These are phyloP conservation scores for Amanita subjunquillea DNA, from an alignment of 768 basidiomycete genomes.

Conservation along the genomic window DNA sequence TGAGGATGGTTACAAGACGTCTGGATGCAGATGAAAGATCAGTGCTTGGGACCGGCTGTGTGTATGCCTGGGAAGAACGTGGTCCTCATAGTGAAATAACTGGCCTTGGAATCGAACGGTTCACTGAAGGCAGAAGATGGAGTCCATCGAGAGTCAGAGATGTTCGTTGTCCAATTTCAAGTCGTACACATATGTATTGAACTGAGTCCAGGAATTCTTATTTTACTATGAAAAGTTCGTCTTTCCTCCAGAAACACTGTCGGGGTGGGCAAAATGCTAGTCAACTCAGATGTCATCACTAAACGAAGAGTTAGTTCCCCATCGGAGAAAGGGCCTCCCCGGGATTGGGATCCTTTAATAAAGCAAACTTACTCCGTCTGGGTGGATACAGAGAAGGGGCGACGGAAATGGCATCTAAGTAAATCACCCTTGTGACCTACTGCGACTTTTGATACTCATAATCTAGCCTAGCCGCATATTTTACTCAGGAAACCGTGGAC, in stretches of 20 bases:
- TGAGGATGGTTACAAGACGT: constrained; percentile 68
- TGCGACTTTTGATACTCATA: constrained; percentile 3
- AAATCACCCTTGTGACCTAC: constrained; percentile 15
- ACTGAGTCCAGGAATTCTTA: constrained; percentile 54
- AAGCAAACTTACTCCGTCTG: constrained; percentile 83
- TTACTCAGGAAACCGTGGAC: constrained; percentile 68
- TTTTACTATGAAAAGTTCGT: constrained; percentile 76
- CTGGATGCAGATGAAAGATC: constrained; percentile 69
- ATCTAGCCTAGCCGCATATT: constrained; percentile 58
- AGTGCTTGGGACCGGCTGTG: constrained; percentile 41
- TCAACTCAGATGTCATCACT: background rate
- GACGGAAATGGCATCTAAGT: constrained; percentile 81
- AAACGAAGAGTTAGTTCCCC: constrained; percentile 9
- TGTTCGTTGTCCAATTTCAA: constrained; percentile 28
- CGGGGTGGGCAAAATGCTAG: constrained; percentile 22
- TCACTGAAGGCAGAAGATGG: constrained; percentile 79
- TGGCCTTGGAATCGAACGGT: constrained; percentile 74
- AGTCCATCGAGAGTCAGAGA: constrained; percentile 78
- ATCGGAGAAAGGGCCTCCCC: constrained; percentile 40
- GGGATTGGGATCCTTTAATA: constrained; percentile 60
- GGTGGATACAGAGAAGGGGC: constrained; percentile 53
- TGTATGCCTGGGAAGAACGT: constrained; percentile 69
- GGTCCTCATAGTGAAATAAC: constrained; percentile 66
- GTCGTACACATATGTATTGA: constrained; percentile 5
- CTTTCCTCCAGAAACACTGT: constrained; percentile 33